A percentile compares a stretch with the other conserved stretches of the same genome.
phyloP scores from a whole-genome alignment of 495 filamentous ascomycete species.

The Apodospora peruviana region DNA sequence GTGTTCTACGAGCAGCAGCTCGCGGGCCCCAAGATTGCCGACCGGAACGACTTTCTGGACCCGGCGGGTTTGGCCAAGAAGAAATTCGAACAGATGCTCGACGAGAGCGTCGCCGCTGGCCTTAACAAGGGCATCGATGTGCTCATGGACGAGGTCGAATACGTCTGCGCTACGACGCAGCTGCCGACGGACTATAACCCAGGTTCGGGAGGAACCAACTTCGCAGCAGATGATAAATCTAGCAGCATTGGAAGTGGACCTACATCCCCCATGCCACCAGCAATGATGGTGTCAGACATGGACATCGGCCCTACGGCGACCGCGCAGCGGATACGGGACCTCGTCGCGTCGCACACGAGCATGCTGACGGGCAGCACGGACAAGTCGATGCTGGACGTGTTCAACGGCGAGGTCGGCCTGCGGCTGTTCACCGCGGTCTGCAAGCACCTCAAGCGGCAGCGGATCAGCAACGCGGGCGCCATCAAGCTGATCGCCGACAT shows the following conservation, averaged over 20 bases:
- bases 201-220: constrained; percentile 23
- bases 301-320: constrained; percentile 81
- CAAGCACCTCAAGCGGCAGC: constrained; percentile 95
- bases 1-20: constrained; percentile 98
- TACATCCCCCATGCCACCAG: neutral
- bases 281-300: constrained; percentile 17
- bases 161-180: constrained; percentile 85
- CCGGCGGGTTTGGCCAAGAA: constrained; percentile 92
- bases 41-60: constrained; percentile 91
- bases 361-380: constrained; percentile 93
- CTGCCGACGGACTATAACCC: constrained; percentile 88
- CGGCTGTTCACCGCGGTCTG: constrained; percentile 84
- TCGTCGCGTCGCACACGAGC: constrained; percentile 79
- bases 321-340: constrained; percentile 71
- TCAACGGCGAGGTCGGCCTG: constrained; percentile 95
- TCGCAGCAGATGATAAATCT: constrained; percentile 12
- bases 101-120: constrained; percentile 92
- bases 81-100: constrained; percentile 97
- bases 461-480: constrained; percentile 83
- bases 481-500: constrained; percentile 94
- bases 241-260: neutral
- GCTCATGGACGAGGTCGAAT: constrained; percentile 97
- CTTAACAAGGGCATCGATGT: constrained; percentile 97
- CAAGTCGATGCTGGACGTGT: constrained; percentile 95
- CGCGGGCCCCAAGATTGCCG: constrained; percentile 71